Evolutionary conservation across 495 filamentous ascomycete species (phyloP).

Genomic region (Friedmanniomyces simplex): DNA sequence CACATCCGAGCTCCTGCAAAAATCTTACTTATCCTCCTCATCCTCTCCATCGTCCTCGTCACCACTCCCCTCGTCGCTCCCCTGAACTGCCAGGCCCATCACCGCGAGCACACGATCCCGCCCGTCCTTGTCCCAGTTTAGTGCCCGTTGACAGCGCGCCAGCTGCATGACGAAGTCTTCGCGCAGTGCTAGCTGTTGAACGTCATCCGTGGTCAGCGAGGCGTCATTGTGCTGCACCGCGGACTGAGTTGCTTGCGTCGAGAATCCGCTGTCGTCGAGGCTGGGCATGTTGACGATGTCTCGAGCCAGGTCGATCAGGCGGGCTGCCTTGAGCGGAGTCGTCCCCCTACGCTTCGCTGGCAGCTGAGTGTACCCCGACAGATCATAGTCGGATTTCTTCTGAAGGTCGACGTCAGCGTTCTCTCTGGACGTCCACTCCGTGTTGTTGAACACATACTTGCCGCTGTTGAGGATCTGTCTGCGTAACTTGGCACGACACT

Average conservation of each 20-base stretch:
- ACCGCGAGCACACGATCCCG: neutral
- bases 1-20: too few species aligned
- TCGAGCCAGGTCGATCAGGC: neutral
- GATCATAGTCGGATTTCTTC: neutral
- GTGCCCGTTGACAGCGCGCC: neutral
- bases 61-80: too few species aligned
- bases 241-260: neutral
- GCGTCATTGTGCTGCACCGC: neutral
- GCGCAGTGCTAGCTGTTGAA: neutral
- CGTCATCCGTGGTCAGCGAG: neutral
- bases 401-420: neutral
- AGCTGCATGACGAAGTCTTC: neutral
- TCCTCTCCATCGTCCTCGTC: too few species aligned
- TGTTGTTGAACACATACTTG: neutral
- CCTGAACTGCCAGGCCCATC: too few species aligned
- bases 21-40: too few species aligned
- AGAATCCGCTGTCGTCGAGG: neutral
- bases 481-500: neutral
- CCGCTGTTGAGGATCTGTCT: neutral
- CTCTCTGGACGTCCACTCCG: neutral
- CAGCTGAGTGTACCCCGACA: neutral
- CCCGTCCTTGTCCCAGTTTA: neutral
- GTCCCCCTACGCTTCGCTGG: neutral
- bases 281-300: neutral
- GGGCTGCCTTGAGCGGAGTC: neutral